Percentiles rank a stretch among this genome's conserved stretches.
Evolutionary conservation across 1,284 basidiomycete species (phyloP).

Genomic region (Ceraceosorus guamensis): DNA sequence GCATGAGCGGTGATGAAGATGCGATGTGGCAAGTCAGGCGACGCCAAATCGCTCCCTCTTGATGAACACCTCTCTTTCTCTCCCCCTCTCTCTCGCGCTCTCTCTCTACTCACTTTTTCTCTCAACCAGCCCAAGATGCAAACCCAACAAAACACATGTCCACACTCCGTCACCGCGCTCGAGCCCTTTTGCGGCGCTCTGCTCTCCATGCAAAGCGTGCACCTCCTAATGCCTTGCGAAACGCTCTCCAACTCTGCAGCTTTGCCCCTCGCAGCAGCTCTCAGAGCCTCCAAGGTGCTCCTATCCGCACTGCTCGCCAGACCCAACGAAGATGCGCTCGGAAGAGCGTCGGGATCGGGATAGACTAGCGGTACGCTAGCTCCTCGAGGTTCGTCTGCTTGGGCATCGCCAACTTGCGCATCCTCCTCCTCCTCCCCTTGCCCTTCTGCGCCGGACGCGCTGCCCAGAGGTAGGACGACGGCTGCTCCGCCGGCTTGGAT

Average conservation of each 20-base stretch:
- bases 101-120: slow-evolving; percentile 61
- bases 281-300: slow-evolving; percentile 8
- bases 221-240: slow-evolving; percentile 27
- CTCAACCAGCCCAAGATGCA: slow-evolving; percentile 81
- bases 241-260: slow-evolving; percentile 18
- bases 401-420: slow-evolving; percentile 12
- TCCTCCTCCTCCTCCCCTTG: slow-evolving; percentile 10
- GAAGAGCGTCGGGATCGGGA: slow-evolving; percentile 13
- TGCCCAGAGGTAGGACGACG: too few species aligned
- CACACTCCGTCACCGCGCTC: slow-evolving; percentile 84
- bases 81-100: slow-evolving; percentile 32
- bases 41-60: neutral
- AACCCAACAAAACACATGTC: slow-evolving; percentile 87
- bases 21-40: neutral
- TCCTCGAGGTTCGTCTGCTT: neutral
- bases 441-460: slow-evolving; percentile 2
- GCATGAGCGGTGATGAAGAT: neutral
- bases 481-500: slow-evolving; percentile 9
- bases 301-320: neutral
- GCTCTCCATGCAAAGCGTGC: slow-evolving; percentile 48
- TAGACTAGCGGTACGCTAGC: slow-evolving; percentile 13
- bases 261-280: slow-evolving; percentile 10
- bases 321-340: slow-evolving; percentile 7
- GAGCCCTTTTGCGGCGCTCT: slow-evolving; percentile 31
- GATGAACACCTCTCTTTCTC: too few species aligned